These are phyloP conservation scores for Gardenia jasminoides DNA, from an alignment of 257 asterid species.

Conservation along the genomic window DNA sequence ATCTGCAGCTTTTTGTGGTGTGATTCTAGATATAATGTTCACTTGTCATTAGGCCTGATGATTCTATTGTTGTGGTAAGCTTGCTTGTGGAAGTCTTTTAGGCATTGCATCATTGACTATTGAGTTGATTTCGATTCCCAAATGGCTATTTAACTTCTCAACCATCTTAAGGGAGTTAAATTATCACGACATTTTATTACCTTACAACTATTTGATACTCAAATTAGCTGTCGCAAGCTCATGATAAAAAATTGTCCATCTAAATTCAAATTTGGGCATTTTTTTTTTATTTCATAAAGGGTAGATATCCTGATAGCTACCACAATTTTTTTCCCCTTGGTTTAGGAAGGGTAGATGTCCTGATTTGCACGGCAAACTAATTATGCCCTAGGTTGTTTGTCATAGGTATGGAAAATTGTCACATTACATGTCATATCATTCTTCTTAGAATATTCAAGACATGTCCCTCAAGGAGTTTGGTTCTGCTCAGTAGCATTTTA, in stretches of 20 bases:
- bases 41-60: conserved; percentile 57
- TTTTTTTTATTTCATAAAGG: too few species aligned
- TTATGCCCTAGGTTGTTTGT: background rate
- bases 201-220: background rate
- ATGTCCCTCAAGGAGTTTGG: background rate
- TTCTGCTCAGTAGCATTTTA: background rate
- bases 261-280: too few species aligned
- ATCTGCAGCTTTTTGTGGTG: background rate
- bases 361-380: background rate
- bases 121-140: conserved; percentile 26
- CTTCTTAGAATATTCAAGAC: background rate
- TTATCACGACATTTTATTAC: background rate
- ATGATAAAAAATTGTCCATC: background rate
- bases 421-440: background rate
- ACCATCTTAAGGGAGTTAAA: background rate
- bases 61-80: conserved; percentile 64
- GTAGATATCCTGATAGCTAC: too few species aligned
- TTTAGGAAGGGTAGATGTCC: background rate
- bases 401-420: background rate
- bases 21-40: background rate
- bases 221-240: background rate
- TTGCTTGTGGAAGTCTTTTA: conserved; percentile 92
- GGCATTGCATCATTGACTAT: conserved; percentile 94
- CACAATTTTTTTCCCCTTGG: background rate
- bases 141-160: background rate